Base-by-base conservation (phyloP, 148 eudicot genomes). In the Rhododendron mucronatum region DNA sequence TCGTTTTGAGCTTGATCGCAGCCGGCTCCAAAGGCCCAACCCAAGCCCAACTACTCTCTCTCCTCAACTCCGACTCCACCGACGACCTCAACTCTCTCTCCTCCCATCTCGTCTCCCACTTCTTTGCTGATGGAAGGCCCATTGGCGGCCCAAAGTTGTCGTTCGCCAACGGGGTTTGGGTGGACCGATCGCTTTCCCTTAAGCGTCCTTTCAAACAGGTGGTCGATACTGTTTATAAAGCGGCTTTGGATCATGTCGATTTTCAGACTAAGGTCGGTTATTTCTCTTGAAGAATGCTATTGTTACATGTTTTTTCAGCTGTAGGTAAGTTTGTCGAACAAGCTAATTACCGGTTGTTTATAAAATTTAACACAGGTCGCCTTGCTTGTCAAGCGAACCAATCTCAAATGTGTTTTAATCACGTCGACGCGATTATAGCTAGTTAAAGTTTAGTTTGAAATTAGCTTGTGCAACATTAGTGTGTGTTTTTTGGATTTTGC, bases 141-240 rank as follows among this genome's bases (percentile, higher is more conserved):
- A 16, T 26, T 20, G 96, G 98, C 23, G 99, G 98, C 37, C 98
- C 97, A 18, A 73, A 55, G 83, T 53, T 97, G 90, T 89, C 93
- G 1, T 91, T 92, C 5, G 96, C 93, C 6, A 94, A 94, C 61
- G 96, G 98, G 5, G 90, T 94, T 47, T 97, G 98, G 99, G 88
- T 94, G 1, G 98, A 97, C 33, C 92, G 84, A 50, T 86, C 88
- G 15, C 85, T 93, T 10, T 71, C 86, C 15, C 76, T 95, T 45
- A 92, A 92, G 82, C 86, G 92, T 69, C 26, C 84, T 13, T 95
- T 96, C 82, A 92, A 89, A 77, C 85, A 88, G 77, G 85, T 94
- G 51, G 94, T 93, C 0, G 93, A 92, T 47, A 86, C 65, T 63
- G 87, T 89, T 37, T 96, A 92, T 76, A 91, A 91, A 86, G 94